Percentiles rank a stretch among this genome's conserved stretches.
Conservation (phyloP, 179 eudicot genomes). For the Patellifolia procumbens region DNA sequence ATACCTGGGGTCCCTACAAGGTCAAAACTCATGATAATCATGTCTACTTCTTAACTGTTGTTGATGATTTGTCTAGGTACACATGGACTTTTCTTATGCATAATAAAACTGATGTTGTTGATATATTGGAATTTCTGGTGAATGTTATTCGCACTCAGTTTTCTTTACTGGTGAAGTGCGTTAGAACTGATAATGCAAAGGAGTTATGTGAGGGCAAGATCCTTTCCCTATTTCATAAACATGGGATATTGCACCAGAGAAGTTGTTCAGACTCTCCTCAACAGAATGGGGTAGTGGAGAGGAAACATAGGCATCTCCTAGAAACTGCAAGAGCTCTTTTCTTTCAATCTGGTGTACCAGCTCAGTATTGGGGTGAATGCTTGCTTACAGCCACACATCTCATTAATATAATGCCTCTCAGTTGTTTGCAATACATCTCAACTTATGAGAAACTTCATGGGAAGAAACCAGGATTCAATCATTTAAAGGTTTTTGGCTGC, state of each 20-base stretch:
- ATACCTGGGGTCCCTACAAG: not conserved
- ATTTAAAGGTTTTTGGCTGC: too few species aligned
- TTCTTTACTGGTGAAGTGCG: not conserved
- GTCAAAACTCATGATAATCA: not conserved
- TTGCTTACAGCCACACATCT: not conserved
- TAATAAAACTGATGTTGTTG: not conserved
- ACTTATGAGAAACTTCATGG: not conserved
- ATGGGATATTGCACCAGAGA: not conserved
- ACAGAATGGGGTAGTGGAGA: too few species aligned
- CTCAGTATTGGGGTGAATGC: not conserved
- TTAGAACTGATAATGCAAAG: not conserved
- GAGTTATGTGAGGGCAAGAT: not conserved
- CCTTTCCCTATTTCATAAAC: not conserved
- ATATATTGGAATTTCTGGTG: not conserved
- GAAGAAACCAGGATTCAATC: not conserved
- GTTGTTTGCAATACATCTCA: too few species aligned
- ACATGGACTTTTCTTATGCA: not conserved
- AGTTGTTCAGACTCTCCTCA: not conserved
- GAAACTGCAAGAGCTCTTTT: not conserved
- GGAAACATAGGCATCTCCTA: too few species aligned
- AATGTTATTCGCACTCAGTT: not conserved
- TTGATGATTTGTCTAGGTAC: not conserved
- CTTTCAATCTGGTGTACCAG: not conserved
- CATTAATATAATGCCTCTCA: not conserved
- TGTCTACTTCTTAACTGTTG: not conserved